Conservation (phyloP, 345 rosid species). For the Clarkia xantiana region DNA sequence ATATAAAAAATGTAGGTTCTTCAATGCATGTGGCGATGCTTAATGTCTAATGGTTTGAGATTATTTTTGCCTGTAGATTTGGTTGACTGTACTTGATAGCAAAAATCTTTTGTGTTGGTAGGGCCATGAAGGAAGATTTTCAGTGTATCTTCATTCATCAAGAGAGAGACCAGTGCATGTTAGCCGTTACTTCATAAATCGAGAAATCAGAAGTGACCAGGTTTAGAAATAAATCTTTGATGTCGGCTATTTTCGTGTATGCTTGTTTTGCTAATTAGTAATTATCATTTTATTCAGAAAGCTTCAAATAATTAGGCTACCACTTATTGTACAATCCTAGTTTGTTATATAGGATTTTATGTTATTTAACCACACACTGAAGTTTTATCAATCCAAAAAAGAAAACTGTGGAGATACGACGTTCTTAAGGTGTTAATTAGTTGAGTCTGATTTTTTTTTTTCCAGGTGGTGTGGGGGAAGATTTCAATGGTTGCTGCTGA, state of each 20-base stretch:
- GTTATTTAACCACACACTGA: too few relatives aligned
- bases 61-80: too few relatives aligned
- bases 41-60: too few relatives aligned
- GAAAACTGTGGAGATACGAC: too few relatives aligned
- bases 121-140: constrained; percentile 78
- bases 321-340: too few relatives aligned
- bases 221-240: constrained; percentile 16
- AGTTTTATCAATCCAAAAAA: too few relatives aligned
- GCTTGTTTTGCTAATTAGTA: background rate
- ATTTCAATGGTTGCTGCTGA: constrained; percentile 98
- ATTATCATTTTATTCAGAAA: background rate
- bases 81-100: background rate
- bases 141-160: constrained; percentile 74
- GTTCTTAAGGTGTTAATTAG: too few relatives aligned
- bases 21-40: too few relatives aligned
- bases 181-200: constrained; percentile 61
- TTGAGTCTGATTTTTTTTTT: background rate
- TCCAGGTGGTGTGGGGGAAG: constrained; percentile 91
- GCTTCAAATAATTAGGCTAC: background rate
- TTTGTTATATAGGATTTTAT: too few relatives aligned
- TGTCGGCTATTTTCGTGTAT: background rate
- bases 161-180: constrained; percentile 52
- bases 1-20: too few relatives aligned
- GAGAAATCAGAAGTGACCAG: constrained; percentile 60
- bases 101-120: constrained; percentile 11